These are phyloP conservation scores for Vanrija sp. DNA, from an alignment of 1,284 basidiomycete genomes.

Conservation along the genomic window DNA sequence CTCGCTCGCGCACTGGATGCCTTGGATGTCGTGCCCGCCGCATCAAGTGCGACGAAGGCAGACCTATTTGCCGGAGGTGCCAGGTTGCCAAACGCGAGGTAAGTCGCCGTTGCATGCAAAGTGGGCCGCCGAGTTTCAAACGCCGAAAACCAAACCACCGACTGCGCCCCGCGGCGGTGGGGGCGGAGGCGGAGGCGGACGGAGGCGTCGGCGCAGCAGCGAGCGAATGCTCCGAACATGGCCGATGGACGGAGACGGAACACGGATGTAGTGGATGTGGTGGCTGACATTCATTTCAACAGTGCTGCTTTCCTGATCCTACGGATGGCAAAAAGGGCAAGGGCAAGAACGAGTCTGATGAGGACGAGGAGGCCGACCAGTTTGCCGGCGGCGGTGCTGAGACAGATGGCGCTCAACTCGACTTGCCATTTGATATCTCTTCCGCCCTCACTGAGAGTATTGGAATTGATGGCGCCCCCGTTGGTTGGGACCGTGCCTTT, in stretches of 20 bases:
- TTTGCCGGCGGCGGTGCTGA: background rate
- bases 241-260: background rate
- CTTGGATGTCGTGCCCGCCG: conserved; percentile 40
- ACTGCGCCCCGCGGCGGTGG: background rate
- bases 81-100: conserved; percentile 42
- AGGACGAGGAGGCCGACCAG: conserved; percentile 2
- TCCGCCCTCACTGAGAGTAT: conserved; percentile 12
- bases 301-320: conserved; percentile 36
- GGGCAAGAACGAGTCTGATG: conserved; percentile 5
- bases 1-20: conserved; percentile 43
- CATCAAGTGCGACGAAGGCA: conserved; percentile 46
- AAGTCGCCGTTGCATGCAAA: conserved; percentile 9
- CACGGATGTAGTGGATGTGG: background rate
- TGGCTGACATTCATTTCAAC: background rate
- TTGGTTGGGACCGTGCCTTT: conserved; percentile 11
- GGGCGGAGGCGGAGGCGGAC: background rate
- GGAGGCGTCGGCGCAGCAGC: background rate
- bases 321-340: conserved; percentile 16
- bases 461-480: conserved; percentile 5
- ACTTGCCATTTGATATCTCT: conserved; percentile 6
- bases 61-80: conserved; percentile 42
- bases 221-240: background rate
- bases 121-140: background rate
- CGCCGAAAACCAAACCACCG: background rate
- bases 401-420: background rate